phyloP scores from a whole-genome alignment of 2,329 filamentous ascomycete species.

The Neonectria coccinea region DNA sequence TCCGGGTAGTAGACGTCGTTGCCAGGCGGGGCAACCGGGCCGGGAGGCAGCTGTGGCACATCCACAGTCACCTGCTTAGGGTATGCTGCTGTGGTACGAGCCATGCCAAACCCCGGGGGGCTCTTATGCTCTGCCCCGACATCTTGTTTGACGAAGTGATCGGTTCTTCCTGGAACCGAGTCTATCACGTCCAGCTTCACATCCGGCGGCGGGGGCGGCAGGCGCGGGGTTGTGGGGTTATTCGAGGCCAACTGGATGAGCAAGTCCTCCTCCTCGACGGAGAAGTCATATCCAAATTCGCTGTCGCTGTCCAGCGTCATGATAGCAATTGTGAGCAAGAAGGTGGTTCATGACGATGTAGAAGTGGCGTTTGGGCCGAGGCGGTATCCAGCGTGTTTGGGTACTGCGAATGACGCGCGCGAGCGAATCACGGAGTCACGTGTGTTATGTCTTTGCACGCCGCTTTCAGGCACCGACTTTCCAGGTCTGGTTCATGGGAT shows the following conservation, averaged over 20 bases:
- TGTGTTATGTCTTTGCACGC: slow-evolving; percentile 16
- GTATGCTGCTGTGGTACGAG: slow-evolving; percentile 13
- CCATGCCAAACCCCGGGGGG: slow-evolving; percentile 15
- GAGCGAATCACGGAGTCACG: slow-evolving; percentile 44
- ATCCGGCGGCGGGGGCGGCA: slow-evolving; percentile 24
- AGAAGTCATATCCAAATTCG: slow-evolving; percentile 62
- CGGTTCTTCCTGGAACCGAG: slow-evolving; percentile 38
- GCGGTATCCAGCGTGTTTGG: slow-evolving; percentile 15
- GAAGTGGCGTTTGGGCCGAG: slow-evolving; percentile 14
- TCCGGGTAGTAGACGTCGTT: slow-evolving; percentile 61
- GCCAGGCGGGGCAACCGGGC: slow-evolving; percentile 33
- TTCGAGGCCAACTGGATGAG: slow-evolving; percentile 51
- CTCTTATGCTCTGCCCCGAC: slow-evolving; percentile 9
- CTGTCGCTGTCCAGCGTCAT: slow-evolving; percentile 51
- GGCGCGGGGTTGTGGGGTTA: slow-evolving; percentile 23
- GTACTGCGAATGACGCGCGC: slow-evolving; percentile 31
- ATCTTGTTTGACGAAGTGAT: slow-evolving; percentile 25
- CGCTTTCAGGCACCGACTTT: slow-evolving; percentile 21
- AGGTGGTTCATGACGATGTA: slow-evolving; percentile 41
- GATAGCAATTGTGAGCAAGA: slow-evolving; percentile 19
- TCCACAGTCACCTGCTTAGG: neutral
- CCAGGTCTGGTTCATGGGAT: neutral
- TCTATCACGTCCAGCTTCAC: slow-evolving; percentile 36
- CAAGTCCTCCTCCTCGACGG: slow-evolving; percentile 59
- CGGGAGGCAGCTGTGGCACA: neutral